phyloP scores from a whole-genome alignment of 129 eudicot species.

The Pulicaria dysenterica region DNA sequence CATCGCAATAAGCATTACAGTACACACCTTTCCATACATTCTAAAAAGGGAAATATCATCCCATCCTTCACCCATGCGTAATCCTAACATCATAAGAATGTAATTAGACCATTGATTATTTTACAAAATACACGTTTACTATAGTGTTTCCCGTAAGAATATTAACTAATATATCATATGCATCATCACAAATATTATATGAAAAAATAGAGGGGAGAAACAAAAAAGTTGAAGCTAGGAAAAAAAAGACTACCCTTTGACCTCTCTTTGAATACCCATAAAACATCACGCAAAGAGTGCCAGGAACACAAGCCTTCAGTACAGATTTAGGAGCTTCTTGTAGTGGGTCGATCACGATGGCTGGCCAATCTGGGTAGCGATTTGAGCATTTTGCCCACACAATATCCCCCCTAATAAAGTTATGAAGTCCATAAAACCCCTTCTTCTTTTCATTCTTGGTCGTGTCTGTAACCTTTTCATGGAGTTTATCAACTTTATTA shows the following conservation, averaged over 20 bases:
- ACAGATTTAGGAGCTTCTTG: slow-evolving; percentile 73
- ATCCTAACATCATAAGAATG: slow-evolving; percentile 51
- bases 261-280: slow-evolving; percentile 69
- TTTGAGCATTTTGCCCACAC: slow-evolving; percentile 92
- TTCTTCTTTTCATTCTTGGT: slow-evolving; percentile 30
- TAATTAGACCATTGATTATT: slow-evolving; percentile 10
- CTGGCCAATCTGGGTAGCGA: slow-evolving; percentile 82
- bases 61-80: slow-evolving; percentile 96
- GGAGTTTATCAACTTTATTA: slow-evolving; percentile 14
- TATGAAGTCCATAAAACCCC: slow-evolving; percentile 49
- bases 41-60: slow-evolving; percentile 77
- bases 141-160: background rate
- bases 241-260: slow-evolving; percentile 56
- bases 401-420: slow-evolving; percentile 65
- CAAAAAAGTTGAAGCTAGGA: background rate
- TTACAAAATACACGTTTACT: background rate
- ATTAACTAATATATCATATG: background rate
- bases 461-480: background rate
- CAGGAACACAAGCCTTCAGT: slow-evolving; percentile 65
- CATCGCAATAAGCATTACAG: slow-evolving; percentile 2
- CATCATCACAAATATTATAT: slow-evolving; percentile 1
- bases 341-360: slow-evolving; percentile 77
- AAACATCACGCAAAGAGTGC: slow-evolving; percentile 81
- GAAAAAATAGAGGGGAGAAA: background rate
- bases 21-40: slow-evolving; percentile 71